Percentiles rank a stretch among this genome's conserved stretches.
These are phyloP conservation scores for Talaromyces funiculosus DNA, from an alignment of 2,329 filamentous ascomycete species.

Conservation along the genomic window DNA sequence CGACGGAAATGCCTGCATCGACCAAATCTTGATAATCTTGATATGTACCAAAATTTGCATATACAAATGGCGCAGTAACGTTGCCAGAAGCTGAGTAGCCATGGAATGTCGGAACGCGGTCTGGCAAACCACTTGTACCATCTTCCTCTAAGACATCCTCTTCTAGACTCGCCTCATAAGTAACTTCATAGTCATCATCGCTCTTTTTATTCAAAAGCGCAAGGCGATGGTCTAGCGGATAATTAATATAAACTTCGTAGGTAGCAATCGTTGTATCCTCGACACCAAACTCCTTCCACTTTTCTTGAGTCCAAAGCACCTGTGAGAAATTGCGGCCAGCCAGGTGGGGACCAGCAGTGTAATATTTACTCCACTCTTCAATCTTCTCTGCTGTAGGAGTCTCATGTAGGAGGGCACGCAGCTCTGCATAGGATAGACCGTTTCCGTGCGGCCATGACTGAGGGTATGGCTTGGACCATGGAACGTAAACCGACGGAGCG, in stretches of 20 bases:
- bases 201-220: constrained; percentile 54
- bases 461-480: constrained; percentile 35
- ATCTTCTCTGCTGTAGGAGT: constrained; percentile 53
- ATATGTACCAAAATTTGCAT: constrained; percentile 85
- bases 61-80: constrained; percentile 81
- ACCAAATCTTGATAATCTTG: constrained; percentile 77
- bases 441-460: constrained; percentile 38
- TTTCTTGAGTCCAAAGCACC: constrained; percentile 68
- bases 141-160: constrained; percentile 85
- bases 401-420: constrained; percentile 50
- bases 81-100: constrained; percentile 91
- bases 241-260: constrained; percentile 75
- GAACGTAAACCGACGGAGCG: constrained; percentile 36
- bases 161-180: constrained; percentile 73
- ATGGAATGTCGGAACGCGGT: constrained; percentile 84
- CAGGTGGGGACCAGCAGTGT: constrained; percentile 69
- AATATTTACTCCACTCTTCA: constrained; percentile 71
- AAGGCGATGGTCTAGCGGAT: constrained; percentile 65
- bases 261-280: constrained; percentile 52
- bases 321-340: constrained; percentile 73
- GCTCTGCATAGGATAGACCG: constrained; percentile 49
- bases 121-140: constrained; percentile 63
- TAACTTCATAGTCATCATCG: constrained; percentile 46
- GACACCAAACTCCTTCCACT: constrained; percentile 67
- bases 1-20: constrained; percentile 65